phyloP scores from a whole-genome alignment of 2,329 filamentous ascomycete genomes.

The Ophiostoma pallidulum region DNA sequence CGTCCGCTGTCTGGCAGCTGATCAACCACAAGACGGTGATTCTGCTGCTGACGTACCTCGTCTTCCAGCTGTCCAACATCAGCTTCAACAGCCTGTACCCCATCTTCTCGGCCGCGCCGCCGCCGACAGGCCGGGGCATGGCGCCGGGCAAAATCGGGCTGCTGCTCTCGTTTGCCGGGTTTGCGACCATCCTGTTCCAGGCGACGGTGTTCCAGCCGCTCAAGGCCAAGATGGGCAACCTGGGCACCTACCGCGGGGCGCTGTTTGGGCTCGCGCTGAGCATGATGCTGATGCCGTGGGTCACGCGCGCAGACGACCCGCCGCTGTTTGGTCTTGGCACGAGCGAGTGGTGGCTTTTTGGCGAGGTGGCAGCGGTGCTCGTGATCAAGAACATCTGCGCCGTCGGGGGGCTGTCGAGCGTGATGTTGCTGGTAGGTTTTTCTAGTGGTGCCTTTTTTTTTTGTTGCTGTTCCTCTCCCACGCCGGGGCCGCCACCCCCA shows the following conservation, averaged over 20 bases:
- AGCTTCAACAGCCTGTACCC: conserved; percentile 94
- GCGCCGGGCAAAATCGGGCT: conserved; percentile 74
- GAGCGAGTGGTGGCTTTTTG: conserved; percentile 63
- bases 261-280: conserved; percentile 71
- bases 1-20: conserved; percentile 41
- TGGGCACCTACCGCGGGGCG: conserved; percentile 70
- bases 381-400: conserved; percentile 84
- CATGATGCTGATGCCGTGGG: conserved; percentile 81
- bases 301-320: conserved; percentile 62
- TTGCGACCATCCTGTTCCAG: conserved; percentile 84
- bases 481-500: too few species aligned
- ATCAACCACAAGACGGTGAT: conserved; percentile 74
- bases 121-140: conserved; percentile 68
- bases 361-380: conserved; percentile 70
- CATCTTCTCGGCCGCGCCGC: conserved; percentile 70
- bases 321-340: conserved; percentile 48
- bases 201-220: conserved; percentile 73
- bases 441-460: not conserved
- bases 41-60: conserved; percentile 74
- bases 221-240: conserved; percentile 72
- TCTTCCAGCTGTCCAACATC: conserved; percentile 90
- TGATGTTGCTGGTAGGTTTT: conserved; percentile 62
- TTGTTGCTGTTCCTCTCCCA: not conserved
- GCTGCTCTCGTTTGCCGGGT: conserved; percentile 72
- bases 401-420: conserved; percentile 82